Base-by-base conservation (phyloP, 129 eudicot genomes). In the Gnaphalium uliginosum region DNA sequence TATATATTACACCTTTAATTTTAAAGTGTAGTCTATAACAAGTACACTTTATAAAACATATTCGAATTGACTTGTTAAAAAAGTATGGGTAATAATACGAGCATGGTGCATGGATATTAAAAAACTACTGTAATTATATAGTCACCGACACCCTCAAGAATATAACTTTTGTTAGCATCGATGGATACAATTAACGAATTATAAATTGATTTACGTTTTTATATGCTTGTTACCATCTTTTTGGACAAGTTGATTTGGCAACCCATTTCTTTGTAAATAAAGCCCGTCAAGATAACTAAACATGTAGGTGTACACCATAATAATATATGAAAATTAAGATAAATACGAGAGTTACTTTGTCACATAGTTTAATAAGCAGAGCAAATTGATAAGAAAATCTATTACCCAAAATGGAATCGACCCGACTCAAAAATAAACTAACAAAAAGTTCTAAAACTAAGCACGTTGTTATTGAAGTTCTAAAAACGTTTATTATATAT, bases 131-230 rank as follows among this genome's bases (percentile, higher is more conserved):
- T 29, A 71, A 71, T 70, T 78, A 50, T 78, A 19, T 29, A 39
- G 41, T 70, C 76, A 78, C 77, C 76, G 82, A 78, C 82, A 69
- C 65, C 63, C 57, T 21, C 57, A 29, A 71, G 63, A 78, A 75
- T 75, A 63, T 32, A 70, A 10, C 9, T 25, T 69, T 54, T 68
- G 59, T 69, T 78, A 46, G 61, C 71, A 78, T 70, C 69, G 53
- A n/a, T 59, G 25, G 17, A 78, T 37, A 68, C 63, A 33, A 33
- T 33, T 33, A 6, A 33, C 2, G 39, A 33, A 26, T 54, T 33
- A n/a, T 35, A 37, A 11, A 2, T 41, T 23, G 21, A 77, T 56
- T 1, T 22, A 22, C 37, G 30, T 74, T 18, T 61, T 41, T 29
- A n/a, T n/a, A 39, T 60, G 15, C 46, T 64, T 6, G 35, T 19